A percentile compares a stretch with the other conserved stretches of the same genome.
Evolutionary conservation across 2,329 filamentous ascomycete genomes (phyloP).

Genomic region (Didymellaceae sp.): DNA sequence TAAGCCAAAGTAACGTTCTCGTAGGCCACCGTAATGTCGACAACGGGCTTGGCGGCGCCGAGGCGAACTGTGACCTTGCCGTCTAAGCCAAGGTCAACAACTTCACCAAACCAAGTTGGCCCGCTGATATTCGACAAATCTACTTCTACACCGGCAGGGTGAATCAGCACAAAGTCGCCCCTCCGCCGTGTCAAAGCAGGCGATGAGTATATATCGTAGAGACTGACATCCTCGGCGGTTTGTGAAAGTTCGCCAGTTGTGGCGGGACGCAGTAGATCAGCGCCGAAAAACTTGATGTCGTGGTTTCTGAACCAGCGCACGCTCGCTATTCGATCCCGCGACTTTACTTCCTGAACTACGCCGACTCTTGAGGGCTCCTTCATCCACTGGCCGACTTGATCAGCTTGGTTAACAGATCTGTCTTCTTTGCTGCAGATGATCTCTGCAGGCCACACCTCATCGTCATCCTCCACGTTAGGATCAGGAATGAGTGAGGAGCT

Average conservation of each 20-base stretch:
- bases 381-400: slow-evolving; percentile 37
- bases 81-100: slow-evolving; percentile 61
- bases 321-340: slow-evolving; percentile 61
- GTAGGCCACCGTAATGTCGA: slow-evolving; percentile 57
- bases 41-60: slow-evolving; percentile 55
- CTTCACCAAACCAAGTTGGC: slow-evolving; percentile 63
- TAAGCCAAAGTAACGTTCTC: slow-evolving; percentile 59
- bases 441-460: slow-evolving; percentile 64
- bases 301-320: slow-evolving; percentile 60
- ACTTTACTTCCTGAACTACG: slow-evolving; percentile 63
- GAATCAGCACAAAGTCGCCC: slow-evolving; percentile 62
- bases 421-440: slow-evolving; percentile 57
- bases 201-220: slow-evolving; percentile 64
- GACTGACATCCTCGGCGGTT: slow-evolving; percentile 58
- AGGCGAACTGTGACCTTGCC: slow-evolving; percentile 62
- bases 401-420: slow-evolving; percentile 8
- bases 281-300: slow-evolving; percentile 40
- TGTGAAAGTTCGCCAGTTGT: slow-evolving; percentile 52
- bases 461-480: slow-evolving; percentile 60
- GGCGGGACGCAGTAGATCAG: slow-evolving; percentile 52
- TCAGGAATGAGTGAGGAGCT: slow-evolving; percentile 58
- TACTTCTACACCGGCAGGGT: slow-evolving; percentile 31
- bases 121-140: slow-evolving; percentile 22
- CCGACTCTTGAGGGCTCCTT: slow-evolving; percentile 59
- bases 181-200: slow-evolving; percentile 56